Evolutionary conservation across 2,329 filamentous ascomycete species (phyloP).

Genomic region (Ceratocystis alfenasii): DNA sequence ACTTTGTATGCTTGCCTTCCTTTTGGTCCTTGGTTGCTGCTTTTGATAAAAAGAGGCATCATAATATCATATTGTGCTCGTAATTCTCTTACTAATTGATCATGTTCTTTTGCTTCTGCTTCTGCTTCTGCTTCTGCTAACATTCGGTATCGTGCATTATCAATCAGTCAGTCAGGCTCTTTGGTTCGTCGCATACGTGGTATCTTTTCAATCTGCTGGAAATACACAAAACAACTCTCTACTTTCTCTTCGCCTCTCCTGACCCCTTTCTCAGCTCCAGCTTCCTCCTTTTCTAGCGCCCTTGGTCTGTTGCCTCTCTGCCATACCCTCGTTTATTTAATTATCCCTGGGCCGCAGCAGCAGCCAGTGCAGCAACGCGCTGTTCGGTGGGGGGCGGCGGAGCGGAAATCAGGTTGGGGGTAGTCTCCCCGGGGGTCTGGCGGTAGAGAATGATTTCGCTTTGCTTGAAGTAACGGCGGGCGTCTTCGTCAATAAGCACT

Average conservation of each 20-base stretch:
- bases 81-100: neutral
- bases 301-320: slow-evolving; percentile 23
- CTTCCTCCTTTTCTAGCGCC: neutral
- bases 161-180: neutral
- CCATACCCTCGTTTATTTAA: too few species aligned
- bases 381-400: slow-evolving; percentile 36
- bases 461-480: slow-evolving; percentile 96
- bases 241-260: neutral
- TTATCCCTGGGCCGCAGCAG: slow-evolving; percentile 22
- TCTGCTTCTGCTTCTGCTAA: neutral
- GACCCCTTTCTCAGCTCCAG: neutral
- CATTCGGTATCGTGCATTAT: neutral
- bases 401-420: slow-evolving; percentile 23
- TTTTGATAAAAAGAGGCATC: neutral
- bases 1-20: slow-evolving; percentile 24
- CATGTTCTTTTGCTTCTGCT: neutral
- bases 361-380: slow-evolving; percentile 33
- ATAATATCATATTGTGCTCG: neutral
- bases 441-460: slow-evolving; percentile 95
- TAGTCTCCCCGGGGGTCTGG: slow-evolving; percentile 48
- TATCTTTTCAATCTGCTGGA: slow-evolving; percentile 12
- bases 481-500: slow-evolving; percentile 93
- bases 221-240: neutral
- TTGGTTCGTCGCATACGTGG: neutral
- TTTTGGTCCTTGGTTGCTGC: slow-evolving; percentile 21